Conservation (phyloP, 2,329 filamentous ascomycete genomes). For the Trichoderma sp. region DNA sequence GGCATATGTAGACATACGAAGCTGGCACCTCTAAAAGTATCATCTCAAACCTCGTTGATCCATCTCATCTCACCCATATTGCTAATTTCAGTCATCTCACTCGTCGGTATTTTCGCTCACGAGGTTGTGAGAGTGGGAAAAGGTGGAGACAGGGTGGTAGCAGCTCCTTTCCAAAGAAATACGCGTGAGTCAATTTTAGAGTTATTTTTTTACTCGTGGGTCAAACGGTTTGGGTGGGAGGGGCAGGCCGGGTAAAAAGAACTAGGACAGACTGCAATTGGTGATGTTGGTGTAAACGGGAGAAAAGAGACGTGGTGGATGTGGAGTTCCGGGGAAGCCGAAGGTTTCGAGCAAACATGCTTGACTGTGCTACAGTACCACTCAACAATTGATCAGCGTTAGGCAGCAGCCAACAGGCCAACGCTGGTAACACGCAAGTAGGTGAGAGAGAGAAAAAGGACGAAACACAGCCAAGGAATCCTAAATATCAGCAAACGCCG, state of each 20-base stretch:
- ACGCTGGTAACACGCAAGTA: background rate
- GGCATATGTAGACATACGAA: too few relatives aligned
- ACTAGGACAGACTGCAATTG: background rate
- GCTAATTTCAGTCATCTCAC: too few relatives aligned
- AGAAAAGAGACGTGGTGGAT: background rate
- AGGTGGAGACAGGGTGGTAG: conserved; percentile 9
- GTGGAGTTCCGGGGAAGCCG: conserved; percentile 12
- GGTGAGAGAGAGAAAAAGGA: too few relatives aligned
- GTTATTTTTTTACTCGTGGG: conserved; percentile 9
- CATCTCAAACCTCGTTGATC: too few relatives aligned
- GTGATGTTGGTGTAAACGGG: background rate
- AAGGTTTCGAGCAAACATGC: background rate
- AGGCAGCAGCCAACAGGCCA: background rate
- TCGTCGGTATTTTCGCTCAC: too few relatives aligned
- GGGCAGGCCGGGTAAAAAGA: background rate
- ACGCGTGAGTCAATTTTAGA: conserved; percentile 12
- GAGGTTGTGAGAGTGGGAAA: background rate
- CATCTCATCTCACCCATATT: too few relatives aligned
- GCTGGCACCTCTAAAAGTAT: too few relatives aligned
- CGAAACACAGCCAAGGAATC: background rate
- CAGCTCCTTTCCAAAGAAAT: background rate
- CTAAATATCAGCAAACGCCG: background rate
- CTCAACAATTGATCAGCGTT: background rate
- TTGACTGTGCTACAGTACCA: background rate
- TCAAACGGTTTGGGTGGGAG: background rate